These are phyloP conservation scores for Candida lessepsii DNA, from an alignment of 805 yeast genomes.

Conservation along the genomic window DNA sequence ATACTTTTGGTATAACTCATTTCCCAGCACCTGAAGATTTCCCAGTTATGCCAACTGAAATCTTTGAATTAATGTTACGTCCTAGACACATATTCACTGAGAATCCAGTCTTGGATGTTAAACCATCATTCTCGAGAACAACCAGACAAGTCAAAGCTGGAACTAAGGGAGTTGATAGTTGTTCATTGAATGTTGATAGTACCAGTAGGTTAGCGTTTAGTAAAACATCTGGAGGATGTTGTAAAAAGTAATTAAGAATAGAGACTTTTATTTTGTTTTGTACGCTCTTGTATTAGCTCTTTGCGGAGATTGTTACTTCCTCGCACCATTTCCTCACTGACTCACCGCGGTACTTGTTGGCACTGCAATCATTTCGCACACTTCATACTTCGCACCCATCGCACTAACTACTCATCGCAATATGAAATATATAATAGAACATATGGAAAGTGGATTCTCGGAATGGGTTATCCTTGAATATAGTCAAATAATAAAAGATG, in stretches of 20 bases:
- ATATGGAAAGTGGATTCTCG: slow-evolving; percentile 96
- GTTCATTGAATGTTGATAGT: slow-evolving; percentile 37
- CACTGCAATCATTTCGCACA: too few species aligned
- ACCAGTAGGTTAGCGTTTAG: slow-evolving; percentile 41
- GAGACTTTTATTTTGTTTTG: too few species aligned
- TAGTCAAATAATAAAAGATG: slow-evolving; percentile 74
- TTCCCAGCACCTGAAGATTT: slow-evolving; percentile 89
- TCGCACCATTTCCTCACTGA: too few species aligned
- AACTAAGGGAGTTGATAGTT: slow-evolving; percentile 29
- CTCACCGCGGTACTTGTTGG: too few species aligned
- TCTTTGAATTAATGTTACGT: slow-evolving; percentile 68
- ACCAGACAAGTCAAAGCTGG: slow-evolving; percentile 41
- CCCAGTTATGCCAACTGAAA: slow-evolving; percentile 88
- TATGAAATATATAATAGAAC: slow-evolving; percentile 93
- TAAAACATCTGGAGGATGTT: slow-evolving; percentile 24
- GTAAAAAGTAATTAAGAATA: slow-evolving; percentile 12
- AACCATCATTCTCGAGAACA: slow-evolving; percentile 54
- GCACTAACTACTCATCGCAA: too few species aligned
- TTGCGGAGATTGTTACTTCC: too few species aligned
- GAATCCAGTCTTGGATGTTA: slow-evolving; percentile 75
- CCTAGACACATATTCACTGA: slow-evolving; percentile 78
- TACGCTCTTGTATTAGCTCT: too few species aligned
- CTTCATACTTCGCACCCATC: too few species aligned
- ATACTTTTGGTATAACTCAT: slow-evolving; percentile 82
- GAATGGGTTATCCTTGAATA: slow-evolving; percentile 94